phyloP scores from a whole-genome alignment of 1,284 basidiomycete species.

The Cryptococcus floricola region DNA sequence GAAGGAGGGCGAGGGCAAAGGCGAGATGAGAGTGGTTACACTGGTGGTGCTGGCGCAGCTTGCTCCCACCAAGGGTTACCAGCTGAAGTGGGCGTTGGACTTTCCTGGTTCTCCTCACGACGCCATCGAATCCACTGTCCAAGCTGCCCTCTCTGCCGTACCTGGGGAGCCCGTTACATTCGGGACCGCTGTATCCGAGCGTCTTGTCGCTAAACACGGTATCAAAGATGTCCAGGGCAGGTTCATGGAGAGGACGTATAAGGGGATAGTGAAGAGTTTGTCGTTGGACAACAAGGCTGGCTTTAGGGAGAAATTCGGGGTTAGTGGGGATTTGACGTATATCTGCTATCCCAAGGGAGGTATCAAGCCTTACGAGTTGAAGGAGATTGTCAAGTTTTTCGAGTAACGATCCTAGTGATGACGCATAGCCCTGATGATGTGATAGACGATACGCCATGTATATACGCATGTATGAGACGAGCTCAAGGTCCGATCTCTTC shows the following conservation, averaged over 20 bases:
- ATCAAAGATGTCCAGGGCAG: conserved; percentile 48
- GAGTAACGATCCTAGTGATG: conserved; percentile 2
- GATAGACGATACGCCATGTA: not conserved
- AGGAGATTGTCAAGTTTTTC: conserved; percentile 26
- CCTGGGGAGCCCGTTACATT: conserved; percentile 50
- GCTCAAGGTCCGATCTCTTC: too few relatives aligned
- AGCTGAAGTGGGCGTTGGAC: conserved; percentile 60
- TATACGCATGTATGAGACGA: not conserved
- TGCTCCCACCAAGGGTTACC: conserved; percentile 54
- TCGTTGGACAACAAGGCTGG: conserved; percentile 53
- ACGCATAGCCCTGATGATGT: not conserved
- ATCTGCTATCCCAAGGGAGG: conserved; percentile 33
- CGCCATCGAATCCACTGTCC: conserved; percentile 54
- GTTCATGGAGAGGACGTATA: conserved; percentile 54
- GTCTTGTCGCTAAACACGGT: conserved; percentile 48
- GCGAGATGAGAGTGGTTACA: conserved; percentile 23
- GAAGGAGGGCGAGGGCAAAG: not conserved
- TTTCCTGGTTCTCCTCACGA: conserved; percentile 58
- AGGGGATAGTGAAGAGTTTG: conserved; percentile 51
- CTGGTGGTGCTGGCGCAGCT: conserved; percentile 59
- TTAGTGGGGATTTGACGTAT: conserved; percentile 25
- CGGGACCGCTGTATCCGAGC: conserved; percentile 52
- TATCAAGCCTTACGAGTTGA: conserved; percentile 14
- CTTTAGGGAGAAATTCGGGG: conserved; percentile 49
- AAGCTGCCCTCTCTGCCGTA: conserved; percentile 53